Conservation (phyloP, 805 yeast species). For the Spathaspora arborariae region DNA sequence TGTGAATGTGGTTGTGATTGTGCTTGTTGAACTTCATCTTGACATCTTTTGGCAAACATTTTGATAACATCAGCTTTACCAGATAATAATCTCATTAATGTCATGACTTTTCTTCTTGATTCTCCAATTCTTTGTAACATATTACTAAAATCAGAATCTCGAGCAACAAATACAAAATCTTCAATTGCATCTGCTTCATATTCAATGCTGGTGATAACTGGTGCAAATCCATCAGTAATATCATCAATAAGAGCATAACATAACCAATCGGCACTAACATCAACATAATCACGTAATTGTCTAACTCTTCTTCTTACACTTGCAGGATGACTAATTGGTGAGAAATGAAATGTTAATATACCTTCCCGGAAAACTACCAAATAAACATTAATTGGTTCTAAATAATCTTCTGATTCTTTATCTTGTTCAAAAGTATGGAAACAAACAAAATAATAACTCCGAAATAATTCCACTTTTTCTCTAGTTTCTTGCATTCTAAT, state of each 20-base stretch:
- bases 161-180: slow-evolving; percentile 78
- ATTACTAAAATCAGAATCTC: slow-evolving; percentile 67
- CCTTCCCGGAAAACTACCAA: slow-evolving; percentile 61
- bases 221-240: slow-evolving; percentile 81
- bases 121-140: slow-evolving; percentile 86
- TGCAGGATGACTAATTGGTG: slow-evolving; percentile 56
- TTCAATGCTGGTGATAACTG: slow-evolving; percentile 72
- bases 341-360: slow-evolving; percentile 55
- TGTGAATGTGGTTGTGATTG: slow-evolving; percentile 5
- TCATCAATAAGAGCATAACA: slow-evolving; percentile 82
- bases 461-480: slow-evolving; percentile 92
- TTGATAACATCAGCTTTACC: slow-evolving; percentile 96
- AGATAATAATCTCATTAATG: slow-evolving; percentile 79
- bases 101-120: slow-evolving; percentile 88
- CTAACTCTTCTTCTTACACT: slow-evolving; percentile 80
- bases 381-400: slow-evolving; percentile 76
- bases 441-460: slow-evolving; percentile 88
- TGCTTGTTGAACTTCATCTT: slow-evolving; percentile 50
- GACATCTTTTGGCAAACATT: slow-evolving; percentile 94
- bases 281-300: slow-evolving; percentile 72
- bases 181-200: slow-evolving; percentile 81
- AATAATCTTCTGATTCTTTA: slow-evolving; percentile 71
- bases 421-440: slow-evolving; percentile 96
- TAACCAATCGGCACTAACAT: slow-evolving; percentile 77
- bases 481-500: slow-evolving; percentile 94